Percentiles rank a stretch among this genome's conserved stretches.
phyloP scores from a whole-genome alignment of 108 stramenopile genomes.

The Aurantiochytrium sp. region DNA sequence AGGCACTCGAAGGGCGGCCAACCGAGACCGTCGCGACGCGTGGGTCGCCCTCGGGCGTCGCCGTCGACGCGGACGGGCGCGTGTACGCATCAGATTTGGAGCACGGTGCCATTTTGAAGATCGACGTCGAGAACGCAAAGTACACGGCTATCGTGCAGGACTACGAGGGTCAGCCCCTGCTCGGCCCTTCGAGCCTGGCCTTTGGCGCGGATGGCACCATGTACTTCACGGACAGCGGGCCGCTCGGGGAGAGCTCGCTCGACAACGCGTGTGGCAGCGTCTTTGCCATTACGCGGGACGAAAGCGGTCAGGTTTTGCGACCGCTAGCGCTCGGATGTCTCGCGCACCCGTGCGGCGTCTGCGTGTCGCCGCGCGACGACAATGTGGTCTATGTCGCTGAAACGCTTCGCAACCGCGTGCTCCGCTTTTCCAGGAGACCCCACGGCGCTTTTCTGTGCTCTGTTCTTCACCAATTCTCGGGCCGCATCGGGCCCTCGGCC shows the following conservation, averaged over 20 bases:
- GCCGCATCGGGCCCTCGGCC: slow-evolving; percentile 31
- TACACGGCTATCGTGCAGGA: background rate
- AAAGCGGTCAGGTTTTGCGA: background rate
- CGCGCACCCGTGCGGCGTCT: slow-evolving; percentile 30
- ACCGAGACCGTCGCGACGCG: background rate
- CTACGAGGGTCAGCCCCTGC: slow-evolving; percentile 27
- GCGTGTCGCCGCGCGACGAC: background rate
- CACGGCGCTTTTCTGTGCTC: slow-evolving; percentile 22
- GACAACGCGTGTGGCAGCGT: slow-evolving; percentile 5
- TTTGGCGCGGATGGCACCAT: background rate
- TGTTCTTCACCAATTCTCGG: slow-evolving; percentile 22
- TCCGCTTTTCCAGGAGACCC: background rate
- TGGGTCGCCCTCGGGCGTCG: background rate
- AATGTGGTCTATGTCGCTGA: slow-evolving; percentile 23
- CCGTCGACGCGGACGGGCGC: background rate
- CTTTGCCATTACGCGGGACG: background rate
- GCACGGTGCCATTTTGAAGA: background rate
- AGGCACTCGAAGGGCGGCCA: background rate
- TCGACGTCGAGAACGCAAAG: background rate
- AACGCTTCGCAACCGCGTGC: slow-evolving; percentile 21
- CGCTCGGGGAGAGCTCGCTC: slow-evolving; percentile 12
- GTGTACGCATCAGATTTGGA: background rate
- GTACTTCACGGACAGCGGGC: slow-evolving; percentile 31
- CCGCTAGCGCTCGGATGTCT: background rate
- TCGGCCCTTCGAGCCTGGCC: background rate